These are phyloP conservation scores for Lactarius evosmus DNA, from an alignment of 768 basidiomycete genomes.

Conservation along the genomic window DNA sequence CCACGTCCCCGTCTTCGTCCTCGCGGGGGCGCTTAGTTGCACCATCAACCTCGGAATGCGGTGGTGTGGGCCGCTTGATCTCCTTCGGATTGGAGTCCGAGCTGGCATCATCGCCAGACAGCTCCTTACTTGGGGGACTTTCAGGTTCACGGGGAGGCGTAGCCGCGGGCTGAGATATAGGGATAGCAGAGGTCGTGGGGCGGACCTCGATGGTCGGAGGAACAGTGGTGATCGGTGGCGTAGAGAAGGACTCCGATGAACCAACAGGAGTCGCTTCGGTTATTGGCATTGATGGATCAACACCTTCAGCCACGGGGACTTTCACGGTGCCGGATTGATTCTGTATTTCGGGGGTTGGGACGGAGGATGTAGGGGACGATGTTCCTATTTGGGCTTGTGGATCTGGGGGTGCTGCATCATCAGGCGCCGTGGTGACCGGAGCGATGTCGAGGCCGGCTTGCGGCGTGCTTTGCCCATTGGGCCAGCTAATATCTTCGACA, in stretches of 20 bases:
- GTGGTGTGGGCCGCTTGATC: constrained; percentile 56
- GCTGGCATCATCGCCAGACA: constrained; percentile 60
- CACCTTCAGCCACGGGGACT: background rate
- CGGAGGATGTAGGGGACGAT: constrained; percentile 1
- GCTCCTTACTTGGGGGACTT: constrained; percentile 33
- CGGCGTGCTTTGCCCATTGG: constrained; percentile 41
- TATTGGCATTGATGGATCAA: background rate
- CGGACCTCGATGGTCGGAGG: background rate
- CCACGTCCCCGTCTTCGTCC: constrained; percentile 18
- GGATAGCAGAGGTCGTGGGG: background rate
- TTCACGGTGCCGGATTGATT: constrained; percentile 6
- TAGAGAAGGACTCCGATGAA: constrained; percentile 1
- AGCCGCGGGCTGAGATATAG: background rate
- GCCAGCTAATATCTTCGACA: constrained; percentile 75
- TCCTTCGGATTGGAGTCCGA: constrained; percentile 55
- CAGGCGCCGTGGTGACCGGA: background rate
- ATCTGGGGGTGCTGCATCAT: constrained; percentile 31
- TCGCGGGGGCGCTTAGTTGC: constrained; percentile 22
- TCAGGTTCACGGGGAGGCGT: constrained; percentile 1
- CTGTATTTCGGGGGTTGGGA: constrained; percentile 9
- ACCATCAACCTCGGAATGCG: constrained; percentile 49
- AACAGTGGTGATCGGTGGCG: background rate
- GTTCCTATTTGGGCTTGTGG: constrained; percentile 29
- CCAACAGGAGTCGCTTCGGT: background rate
- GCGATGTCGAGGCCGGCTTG: constrained; percentile 11